Evolutionary conservation across 2,329 filamentous ascomycete species (phyloP).

Genomic region (Alternaria infectoria): DNA sequence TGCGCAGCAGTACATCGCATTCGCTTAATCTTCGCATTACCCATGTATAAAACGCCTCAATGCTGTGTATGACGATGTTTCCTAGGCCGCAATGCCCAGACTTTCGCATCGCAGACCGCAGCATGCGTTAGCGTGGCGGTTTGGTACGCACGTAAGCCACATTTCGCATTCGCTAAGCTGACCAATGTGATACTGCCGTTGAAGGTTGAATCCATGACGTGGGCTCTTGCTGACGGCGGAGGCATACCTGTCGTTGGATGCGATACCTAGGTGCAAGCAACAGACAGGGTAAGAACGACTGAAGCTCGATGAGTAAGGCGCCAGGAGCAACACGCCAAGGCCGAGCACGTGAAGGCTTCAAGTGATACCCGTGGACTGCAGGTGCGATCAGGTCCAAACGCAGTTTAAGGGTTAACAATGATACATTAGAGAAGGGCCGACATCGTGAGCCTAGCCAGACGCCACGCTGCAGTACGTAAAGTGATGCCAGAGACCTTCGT

Average conservation of each 20-base stretch:
- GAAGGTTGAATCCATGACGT: neutral
- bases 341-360: neutral
- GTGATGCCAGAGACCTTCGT: conserved; percentile 11
- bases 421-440: conserved; percentile 11
- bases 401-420: conserved; percentile 7
- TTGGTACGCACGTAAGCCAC: neutral
- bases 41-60: neutral
- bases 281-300: neutral
- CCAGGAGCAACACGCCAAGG: neutral
- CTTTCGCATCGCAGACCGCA: neutral
- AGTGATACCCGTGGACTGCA: neutral
- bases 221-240: neutral
- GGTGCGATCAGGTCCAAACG: neutral
- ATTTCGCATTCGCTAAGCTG: conserved; percentile 10
- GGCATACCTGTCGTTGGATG: neutral
- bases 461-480: conserved; percentile 5
- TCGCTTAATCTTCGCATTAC: neutral
- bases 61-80: neutral
- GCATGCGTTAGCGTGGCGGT: neutral
- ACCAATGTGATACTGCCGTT: neutral
- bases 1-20: neutral
- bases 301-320: neutral
- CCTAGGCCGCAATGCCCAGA: neutral
- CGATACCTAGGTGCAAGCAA: neutral
- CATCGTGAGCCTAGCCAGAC: conserved; percentile 6